Base-by-base conservation (phyloP, 371 early-diverging fungal genomes). In the Actinomortierella ambigua region DNA sequence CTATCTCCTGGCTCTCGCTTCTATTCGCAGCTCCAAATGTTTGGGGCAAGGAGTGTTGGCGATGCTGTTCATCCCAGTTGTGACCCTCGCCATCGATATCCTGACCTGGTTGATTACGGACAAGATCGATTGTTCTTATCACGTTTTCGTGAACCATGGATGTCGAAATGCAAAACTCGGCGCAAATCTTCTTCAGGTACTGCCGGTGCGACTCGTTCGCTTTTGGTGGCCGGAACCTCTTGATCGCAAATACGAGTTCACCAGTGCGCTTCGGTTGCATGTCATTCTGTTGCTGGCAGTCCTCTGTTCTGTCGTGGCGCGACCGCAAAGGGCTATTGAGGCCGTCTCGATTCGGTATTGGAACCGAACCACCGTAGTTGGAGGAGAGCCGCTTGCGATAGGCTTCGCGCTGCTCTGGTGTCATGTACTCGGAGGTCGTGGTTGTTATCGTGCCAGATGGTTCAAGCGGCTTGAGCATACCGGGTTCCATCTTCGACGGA, bases 181-280 rank as follows among this genome's bases (percentile, higher is more conserved):
- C 81, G 34, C 83, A 82, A 71, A 90, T 75, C 34, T 85, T 81
- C 57, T 87, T 85, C 27, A 84, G 59, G 55, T 89, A 91, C 26
- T 90, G 90, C 28, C 87, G 88, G 52, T 90, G 88, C 2, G 82
- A 81, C 77, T 95, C 94, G 53, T 84, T 81, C 2, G 78, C 71
- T 20, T 79, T 66, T 43, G 87, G 79, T 60, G 84, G 85, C 43
- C 93, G 82, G 65, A 95, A 95, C 68, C 93, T 91, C 57, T 94
- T 90, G 65, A 89, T 90, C 0, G 90, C 90, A 69, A 83, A 88
- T n/a, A 83, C 77, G 42, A 71, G 34, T 18, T 65, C 71, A 15
- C 62, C 66, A 7, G 7, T 6, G 34, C 11, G 34, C 34, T 34
- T 34, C 11, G 4, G 34, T 34, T 34, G 34, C n/a, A n/a, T n/a